A percentile compares a stretch with the other conserved stretches of the same genome.
phyloP scores from a whole-genome alignment of 2,329 filamentous ascomycete species.

The Hirsutella rhossiliensis region DNA sequence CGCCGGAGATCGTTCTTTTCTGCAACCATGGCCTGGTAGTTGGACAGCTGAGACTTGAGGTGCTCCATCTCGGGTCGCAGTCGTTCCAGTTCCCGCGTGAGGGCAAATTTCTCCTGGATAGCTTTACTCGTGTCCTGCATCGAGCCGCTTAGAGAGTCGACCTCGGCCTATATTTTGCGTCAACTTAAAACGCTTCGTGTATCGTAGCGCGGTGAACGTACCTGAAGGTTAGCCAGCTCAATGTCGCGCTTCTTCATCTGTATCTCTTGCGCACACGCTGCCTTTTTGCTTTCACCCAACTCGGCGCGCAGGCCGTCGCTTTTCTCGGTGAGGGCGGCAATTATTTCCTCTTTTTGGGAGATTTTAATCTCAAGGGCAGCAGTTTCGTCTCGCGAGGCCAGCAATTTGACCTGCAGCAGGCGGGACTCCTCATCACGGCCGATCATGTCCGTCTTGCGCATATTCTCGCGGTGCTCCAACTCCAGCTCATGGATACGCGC shows the following conservation, averaged over 20 bases:
- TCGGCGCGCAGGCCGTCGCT: slow-evolving; percentile 27
- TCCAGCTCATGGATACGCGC: slow-evolving; percentile 47
- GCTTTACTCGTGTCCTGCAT: slow-evolving; percentile 60
- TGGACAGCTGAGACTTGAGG: slow-evolving; percentile 38
- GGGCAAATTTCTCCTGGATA: slow-evolving; percentile 44
- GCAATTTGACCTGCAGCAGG: slow-evolving; percentile 43
- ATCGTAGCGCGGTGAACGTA: slow-evolving; percentile 12
- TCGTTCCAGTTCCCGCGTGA: slow-evolving; percentile 37
- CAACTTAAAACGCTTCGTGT: background rate
- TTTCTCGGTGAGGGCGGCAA: slow-evolving; percentile 32
- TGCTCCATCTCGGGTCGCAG: slow-evolving; percentile 46
- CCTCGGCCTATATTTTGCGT: slow-evolving; percentile 44
- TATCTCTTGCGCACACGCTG: slow-evolving; percentile 31
- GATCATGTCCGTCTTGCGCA: slow-evolving; percentile 54
- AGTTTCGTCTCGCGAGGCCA: slow-evolving; percentile 27
- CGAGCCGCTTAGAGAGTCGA: slow-evolving; percentile 54
- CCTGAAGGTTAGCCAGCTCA: slow-evolving; percentile 35
- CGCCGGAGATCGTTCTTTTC: slow-evolving; percentile 74
- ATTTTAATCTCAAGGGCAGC: slow-evolving; percentile 51
- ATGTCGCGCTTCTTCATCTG: slow-evolving; percentile 35
- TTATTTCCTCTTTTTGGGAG: slow-evolving; percentile 44
- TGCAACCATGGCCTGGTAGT: slow-evolving; percentile 56
- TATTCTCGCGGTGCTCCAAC: slow-evolving; percentile 53
- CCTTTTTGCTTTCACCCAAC: slow-evolving; percentile 30
- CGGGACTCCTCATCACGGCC: slow-evolving; percentile 65